A percentile compares a stretch with the other conserved stretches of the same genome.
phyloP scores from a whole-genome alignment of 495 filamentous ascomycete species.

The Opeltia flavorubescens region DNA sequence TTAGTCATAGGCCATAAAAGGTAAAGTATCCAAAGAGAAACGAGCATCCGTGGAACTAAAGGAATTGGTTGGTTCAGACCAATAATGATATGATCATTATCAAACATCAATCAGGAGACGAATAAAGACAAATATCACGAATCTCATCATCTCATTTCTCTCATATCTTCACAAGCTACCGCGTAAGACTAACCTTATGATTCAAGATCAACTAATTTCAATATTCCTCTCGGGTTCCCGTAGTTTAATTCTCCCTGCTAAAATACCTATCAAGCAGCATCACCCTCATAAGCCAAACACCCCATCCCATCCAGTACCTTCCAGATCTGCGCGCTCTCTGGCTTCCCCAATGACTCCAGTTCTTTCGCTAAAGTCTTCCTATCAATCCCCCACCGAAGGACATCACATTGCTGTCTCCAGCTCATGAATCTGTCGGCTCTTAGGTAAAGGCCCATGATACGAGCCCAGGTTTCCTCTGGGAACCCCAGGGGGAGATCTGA shows the following conservation, averaged over 20 bases:
- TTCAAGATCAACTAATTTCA: too few relatives aligned
- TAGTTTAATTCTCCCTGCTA: background rate
- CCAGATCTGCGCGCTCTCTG: slow-evolving; percentile 20
- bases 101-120: too few relatives aligned
- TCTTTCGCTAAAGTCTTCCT: slow-evolving; percentile 18
- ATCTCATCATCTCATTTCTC: too few relatives aligned
- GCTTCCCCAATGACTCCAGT: slow-evolving; percentile 18
- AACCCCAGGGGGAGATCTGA: slow-evolving; percentile 15
- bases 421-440: slow-evolving; percentile 23
- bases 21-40: too few relatives aligned
- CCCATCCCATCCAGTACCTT: slow-evolving; percentile 21
- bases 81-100: too few relatives aligned
- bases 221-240: background rate
- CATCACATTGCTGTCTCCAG: slow-evolving; percentile 19
- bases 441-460: slow-evolving; percentile 22
- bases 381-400: slow-evolving; percentile 18
- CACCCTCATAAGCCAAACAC: slow-evolving; percentile 21
- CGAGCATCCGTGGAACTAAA: too few relatives aligned
- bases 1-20: too few relatives aligned
- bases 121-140: too few relatives aligned
- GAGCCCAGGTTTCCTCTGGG: slow-evolving; percentile 20
- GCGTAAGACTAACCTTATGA: too few relatives aligned
- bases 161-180: too few relatives aligned
- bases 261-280: background rate
- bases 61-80: too few relatives aligned